phyloP scores from a whole-genome alignment of 2,329 filamentous ascomycete species.

The Zarea fungicola region DNA sequence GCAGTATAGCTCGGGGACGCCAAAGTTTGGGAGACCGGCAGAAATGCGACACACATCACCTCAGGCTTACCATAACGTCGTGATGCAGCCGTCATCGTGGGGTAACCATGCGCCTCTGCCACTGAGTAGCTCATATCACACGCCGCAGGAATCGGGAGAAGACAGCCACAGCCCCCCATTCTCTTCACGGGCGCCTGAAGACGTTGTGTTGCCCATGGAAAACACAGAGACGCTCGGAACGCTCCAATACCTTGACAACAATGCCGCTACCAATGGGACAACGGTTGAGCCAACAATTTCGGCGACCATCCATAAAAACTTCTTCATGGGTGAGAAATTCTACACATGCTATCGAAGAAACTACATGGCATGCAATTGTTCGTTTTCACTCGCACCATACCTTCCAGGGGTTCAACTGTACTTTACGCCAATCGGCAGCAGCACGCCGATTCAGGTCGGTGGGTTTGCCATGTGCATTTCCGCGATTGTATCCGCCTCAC shows the following conservation, averaged over 20 bases:
- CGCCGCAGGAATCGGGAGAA: neutral
- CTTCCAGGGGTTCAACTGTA: slow-evolving; percentile 42
- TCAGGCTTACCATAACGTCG: neutral
- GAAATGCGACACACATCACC: neutral
- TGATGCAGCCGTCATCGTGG: neutral
- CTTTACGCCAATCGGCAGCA: slow-evolving; percentile 45
- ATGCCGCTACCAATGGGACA: slow-evolving; percentile 38
- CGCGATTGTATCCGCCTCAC: slow-evolving; percentile 71
- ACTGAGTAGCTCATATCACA: neutral
- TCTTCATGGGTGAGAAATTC: slow-evolving; percentile 73
- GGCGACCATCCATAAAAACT: slow-evolving; percentile 82
- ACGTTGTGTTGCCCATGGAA: slow-evolving; percentile 17
- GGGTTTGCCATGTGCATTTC: slow-evolving; percentile 81
- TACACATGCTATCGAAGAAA: slow-evolving; percentile 93
- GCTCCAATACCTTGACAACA: slow-evolving; percentile 54
- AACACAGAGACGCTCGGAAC: slow-evolving; percentile 49
- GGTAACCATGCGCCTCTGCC: neutral
- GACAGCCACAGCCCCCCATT: neutral
- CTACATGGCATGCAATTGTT: slow-evolving; percentile 82
- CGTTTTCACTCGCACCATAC: slow-evolving; percentile 63
- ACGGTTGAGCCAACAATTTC: slow-evolving; percentile 47
- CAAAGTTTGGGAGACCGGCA: neutral
- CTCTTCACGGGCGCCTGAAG: neutral
- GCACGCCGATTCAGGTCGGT: slow-evolving; percentile 59
- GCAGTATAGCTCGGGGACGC: neutral